Percentiles rank a stretch among this genome's conserved stretches.
Evolutionary conservation across 2,329 filamentous ascomycete species (phyloP).

Genomic region (Aspergillus unguis): DNA sequence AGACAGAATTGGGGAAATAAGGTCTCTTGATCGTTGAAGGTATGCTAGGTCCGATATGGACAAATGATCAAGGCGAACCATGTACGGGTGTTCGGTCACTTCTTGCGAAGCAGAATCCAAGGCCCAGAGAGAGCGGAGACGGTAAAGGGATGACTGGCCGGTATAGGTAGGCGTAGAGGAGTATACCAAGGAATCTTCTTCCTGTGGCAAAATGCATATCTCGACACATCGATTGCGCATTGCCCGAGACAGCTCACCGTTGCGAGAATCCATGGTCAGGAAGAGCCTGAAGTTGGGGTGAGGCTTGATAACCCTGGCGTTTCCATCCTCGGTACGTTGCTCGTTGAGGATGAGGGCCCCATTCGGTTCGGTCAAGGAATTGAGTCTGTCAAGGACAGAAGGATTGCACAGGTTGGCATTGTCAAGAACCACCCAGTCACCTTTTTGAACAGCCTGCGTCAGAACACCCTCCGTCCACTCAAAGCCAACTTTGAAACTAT

Average conservation of each 20-base stretch:
- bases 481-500: constrained; percentile 68
- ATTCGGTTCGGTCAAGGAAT: constrained; percentile 88
- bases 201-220: constrained; percentile 65
- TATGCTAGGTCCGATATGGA: constrained; percentile 32
- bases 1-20: constrained; percentile 19
- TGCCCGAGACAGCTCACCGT: constrained; percentile 89
- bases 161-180: constrained; percentile 34
- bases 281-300: constrained; percentile 90
- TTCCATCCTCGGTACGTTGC: constrained; percentile 77
- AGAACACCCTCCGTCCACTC: constrained; percentile 95
- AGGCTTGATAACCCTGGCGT: constrained; percentile 73
- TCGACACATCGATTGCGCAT: constrained; percentile 96
- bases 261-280: constrained; percentile 84
- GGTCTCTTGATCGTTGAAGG: constrained; percentile 29
- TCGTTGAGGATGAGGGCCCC: constrained; percentile 90
- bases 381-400: constrained; percentile 88
- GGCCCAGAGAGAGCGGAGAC: constrained; percentile 36
- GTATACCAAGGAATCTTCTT: constrained; percentile 18
- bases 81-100: constrained; percentile 20
- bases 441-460: constrained; percentile 78
- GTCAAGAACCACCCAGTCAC: constrained; percentile 90
- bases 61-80: constrained; percentile 38
- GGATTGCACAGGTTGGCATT: constrained; percentile 97
- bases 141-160: constrained; percentile 39
- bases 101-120: constrained; percentile 16